Evolutionary conservation across 2,329 filamentous ascomycete genomes (phyloP).

Genomic region (Colletotrichum simmondsii): DNA sequence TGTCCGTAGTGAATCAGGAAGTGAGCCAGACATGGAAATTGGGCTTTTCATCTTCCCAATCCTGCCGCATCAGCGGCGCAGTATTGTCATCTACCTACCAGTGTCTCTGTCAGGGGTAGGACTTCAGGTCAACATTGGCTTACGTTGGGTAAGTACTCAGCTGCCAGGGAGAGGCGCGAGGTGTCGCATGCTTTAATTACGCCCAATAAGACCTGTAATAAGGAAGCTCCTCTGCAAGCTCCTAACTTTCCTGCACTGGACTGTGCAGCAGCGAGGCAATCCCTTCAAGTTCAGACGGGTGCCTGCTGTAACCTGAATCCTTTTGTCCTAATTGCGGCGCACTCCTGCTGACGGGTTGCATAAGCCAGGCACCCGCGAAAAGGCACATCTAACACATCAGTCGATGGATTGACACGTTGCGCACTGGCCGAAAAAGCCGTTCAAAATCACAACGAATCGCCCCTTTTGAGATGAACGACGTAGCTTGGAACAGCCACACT

Average conservation of each 20-base stretch:
- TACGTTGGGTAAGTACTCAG: no score
- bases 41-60: not conserved
- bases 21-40: not conserved
- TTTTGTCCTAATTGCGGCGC: not conserved
- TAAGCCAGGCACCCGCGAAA: not conserved
- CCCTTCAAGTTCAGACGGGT: not conserved
- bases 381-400: no score
- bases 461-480: not conserved
- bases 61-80: not conserved
- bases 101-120: not conserved
- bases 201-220: no score
- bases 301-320: not conserved
- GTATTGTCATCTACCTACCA: not conserved
- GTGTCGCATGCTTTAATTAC: not conserved
- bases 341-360: not conserved
- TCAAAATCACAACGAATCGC: not conserved
- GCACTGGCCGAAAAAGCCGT: not conserved
- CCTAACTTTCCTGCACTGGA: not conserved
- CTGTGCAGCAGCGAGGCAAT: not conserved
- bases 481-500: not conserved
- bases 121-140: no score
- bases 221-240: not conserved
- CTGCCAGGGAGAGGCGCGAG: not conserved
- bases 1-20: not conserved
- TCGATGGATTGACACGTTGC: not conserved